Percentiles rank a stretch among this genome's conserved stretches.
Conservation (phyloP, 1,284 basidiomycete species). For the Entoloma clypeatum region DNA sequence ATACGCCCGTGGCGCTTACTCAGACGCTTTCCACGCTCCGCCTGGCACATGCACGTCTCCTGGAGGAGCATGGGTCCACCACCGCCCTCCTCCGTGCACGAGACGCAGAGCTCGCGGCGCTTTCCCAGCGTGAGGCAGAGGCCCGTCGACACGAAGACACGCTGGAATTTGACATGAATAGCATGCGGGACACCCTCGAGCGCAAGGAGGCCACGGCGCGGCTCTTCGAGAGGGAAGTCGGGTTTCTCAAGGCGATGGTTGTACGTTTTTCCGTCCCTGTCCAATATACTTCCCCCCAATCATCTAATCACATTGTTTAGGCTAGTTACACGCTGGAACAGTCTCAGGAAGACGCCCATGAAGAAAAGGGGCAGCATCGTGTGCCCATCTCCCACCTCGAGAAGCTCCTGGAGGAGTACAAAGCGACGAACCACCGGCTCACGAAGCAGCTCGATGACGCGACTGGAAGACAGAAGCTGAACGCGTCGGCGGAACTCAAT, state of each 20-base stretch:
- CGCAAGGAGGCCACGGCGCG: conserved; percentile 44
- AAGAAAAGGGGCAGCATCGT: conserved; percentile 40
- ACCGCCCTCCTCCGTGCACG: conserved; percentile 45
- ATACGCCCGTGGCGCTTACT: conserved; percentile 48
- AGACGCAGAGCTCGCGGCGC: conserved; percentile 45
- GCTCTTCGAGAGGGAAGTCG: conserved; percentile 56
- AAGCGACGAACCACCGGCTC: conserved; percentile 42
- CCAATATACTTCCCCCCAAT: conserved; percentile 1
- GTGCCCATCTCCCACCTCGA: conserved; percentile 67
- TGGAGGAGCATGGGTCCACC: conserved; percentile 62
- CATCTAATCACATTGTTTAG: conserved; percentile 27
- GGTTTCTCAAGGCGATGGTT: conserved; percentile 59
- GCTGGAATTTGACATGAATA: conserved; percentile 35
- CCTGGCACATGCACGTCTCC: conserved; percentile 52
- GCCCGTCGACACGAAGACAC: conserved; percentile 30
- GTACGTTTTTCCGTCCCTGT: conserved; percentile 34
- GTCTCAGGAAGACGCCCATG: conserved; percentile 22
- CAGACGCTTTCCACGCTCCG: conserved; percentile 56
- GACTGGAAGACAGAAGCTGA: conserved; percentile 37
- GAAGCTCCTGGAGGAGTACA: conserved; percentile 51
- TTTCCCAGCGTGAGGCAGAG: conserved; percentile 35
- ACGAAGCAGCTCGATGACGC: conserved; percentile 41
- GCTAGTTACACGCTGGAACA: conserved; percentile 61
- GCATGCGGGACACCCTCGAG: conserved; percentile 39
- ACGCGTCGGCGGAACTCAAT: conserved; percentile 41